phyloP scores from a whole-genome alignment of 805 yeast species.

The Limtongozyma cylindracea region DNA sequence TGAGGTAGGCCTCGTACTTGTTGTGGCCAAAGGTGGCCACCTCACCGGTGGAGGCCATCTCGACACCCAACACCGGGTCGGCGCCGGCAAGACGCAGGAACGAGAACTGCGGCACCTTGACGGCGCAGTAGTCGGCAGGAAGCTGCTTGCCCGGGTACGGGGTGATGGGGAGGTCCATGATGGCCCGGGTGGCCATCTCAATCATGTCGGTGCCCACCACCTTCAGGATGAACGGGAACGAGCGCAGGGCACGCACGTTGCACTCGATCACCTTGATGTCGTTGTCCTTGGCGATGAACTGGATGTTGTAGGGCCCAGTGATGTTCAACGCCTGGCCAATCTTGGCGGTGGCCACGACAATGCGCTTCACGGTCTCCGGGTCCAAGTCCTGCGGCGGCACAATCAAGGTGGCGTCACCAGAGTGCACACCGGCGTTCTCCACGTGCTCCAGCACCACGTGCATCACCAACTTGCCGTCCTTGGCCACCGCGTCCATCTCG shows the following conservation, averaged over 20 bases:
- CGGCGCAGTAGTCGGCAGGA: conserved; percentile 87
- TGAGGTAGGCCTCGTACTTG: conserved; percentile 92
- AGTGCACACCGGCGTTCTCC: conserved; percentile 97
- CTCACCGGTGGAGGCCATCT: conserved; percentile 98
- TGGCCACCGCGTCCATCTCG: conserved; percentile 97
- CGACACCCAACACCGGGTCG: conserved; percentile 93
- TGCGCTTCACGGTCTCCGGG: conserved; percentile 73
- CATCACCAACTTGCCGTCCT: conserved; percentile 82
- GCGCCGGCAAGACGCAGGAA: conserved; percentile 95
- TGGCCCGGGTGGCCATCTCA: conserved; percentile 93
- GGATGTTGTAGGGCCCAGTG: conserved; percentile 95
- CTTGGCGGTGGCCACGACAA: conserved; percentile 88
- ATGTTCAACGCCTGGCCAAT: conserved; percentile 87
- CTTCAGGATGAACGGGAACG: conserved; percentile 96
- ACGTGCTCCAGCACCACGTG: conserved; percentile 97
- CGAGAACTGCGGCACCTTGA: conserved; percentile 93
- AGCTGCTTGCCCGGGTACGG: conserved; percentile 80
- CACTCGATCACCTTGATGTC: conserved; percentile 96
- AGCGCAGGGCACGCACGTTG: conserved; percentile 97
- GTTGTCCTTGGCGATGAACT: conserved; percentile 85
- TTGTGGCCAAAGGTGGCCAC: conserved; percentile 93
- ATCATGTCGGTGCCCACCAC: conserved; percentile 90
- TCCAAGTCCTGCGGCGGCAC: conserved; percentile 93
- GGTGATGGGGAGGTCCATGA: conserved; percentile 63
- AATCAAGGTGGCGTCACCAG: conserved; percentile 95